Conservation (phyloP, 345 rosid species). For the Lagerstroemia speciosa region DNA sequence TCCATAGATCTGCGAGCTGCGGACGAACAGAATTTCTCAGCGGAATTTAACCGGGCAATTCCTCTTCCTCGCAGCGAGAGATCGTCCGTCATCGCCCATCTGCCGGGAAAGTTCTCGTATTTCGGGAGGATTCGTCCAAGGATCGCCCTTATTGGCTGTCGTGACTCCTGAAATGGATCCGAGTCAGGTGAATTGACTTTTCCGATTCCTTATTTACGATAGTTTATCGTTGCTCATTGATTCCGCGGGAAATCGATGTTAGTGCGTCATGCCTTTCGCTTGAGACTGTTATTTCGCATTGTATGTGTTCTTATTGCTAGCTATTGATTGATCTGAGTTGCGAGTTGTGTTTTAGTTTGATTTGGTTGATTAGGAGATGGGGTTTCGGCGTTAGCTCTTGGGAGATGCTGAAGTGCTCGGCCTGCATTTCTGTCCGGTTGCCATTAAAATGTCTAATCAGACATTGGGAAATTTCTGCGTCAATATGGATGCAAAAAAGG, state of each 20-base stretch:
- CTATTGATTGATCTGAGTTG: background rate
- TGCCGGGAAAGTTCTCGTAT: background rate
- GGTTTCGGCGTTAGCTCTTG: background rate
- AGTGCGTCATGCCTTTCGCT: background rate
- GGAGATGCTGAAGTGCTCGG: background rate
- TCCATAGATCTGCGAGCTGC: background rate
- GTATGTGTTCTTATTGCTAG: background rate
- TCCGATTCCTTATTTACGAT: background rate
- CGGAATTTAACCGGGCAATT: background rate
- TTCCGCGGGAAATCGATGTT: background rate
- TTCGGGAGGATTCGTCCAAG: background rate
- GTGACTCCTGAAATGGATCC: slow-evolving; percentile 24
- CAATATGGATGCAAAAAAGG: background rate
- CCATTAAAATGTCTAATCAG: background rate
- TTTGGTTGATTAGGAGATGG: background rate
- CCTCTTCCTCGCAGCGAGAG: background rate
- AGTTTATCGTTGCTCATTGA: background rate
- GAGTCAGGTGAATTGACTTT: slow-evolving; percentile 27
- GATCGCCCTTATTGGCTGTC: background rate
- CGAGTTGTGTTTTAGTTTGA: background rate
- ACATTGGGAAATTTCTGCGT: background rate
- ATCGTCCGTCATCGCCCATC: background rate
- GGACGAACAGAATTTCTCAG: background rate
- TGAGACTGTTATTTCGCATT: background rate
- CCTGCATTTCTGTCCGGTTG: background rate